Percentiles rank a stretch among this genome's conserved stretches.
phyloP scores from a whole-genome alignment of 371 early-diverging fungal species.

The Fennellomyces sp. region DNA sequence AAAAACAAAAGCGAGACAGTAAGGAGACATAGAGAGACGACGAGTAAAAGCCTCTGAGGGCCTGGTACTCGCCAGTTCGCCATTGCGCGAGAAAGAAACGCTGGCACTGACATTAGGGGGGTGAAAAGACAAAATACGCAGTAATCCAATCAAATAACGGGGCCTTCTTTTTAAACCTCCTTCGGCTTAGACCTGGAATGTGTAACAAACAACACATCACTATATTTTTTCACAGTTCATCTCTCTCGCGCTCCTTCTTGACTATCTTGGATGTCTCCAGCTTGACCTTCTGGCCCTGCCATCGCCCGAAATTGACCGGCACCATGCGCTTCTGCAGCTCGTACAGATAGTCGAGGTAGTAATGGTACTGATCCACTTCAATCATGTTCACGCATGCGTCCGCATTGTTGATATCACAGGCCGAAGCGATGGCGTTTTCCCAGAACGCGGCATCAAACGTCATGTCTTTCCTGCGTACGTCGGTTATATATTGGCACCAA shows the following conservation, averaged over 20 bases:
- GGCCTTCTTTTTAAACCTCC: not conserved
- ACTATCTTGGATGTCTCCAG: conserved; percentile 1
- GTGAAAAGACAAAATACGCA: not conserved
- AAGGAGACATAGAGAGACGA: not conserved
- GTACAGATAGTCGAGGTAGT: conserved; percentile 23
- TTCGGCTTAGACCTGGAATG: not conserved
- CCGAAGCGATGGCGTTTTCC: conserved; percentile 11
- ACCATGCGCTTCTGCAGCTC: conserved; percentile 36
- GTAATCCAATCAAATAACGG: not conserved
- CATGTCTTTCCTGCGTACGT: no score
- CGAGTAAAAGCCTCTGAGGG: not conserved
- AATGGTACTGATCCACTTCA: conserved; percentile 22
- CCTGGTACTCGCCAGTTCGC: conserved; percentile 1
- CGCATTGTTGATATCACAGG: conserved; percentile 29
- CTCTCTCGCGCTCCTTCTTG: not conserved
- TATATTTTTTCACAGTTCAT: conserved; percentile 1
- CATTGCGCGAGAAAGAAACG: conserved; percentile 1
- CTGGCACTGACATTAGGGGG: not conserved
- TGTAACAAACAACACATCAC: not conserved
- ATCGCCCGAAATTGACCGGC: conserved; percentile 36
- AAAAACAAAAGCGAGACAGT: not conserved
- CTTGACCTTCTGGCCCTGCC: conserved; percentile 17
- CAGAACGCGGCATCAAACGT: not conserved
- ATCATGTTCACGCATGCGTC: conserved; percentile 26
- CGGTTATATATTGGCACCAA: not conserved